Conservation (phyloP, 164 flowering plant species). For the Vitis amurensis region DNA sequence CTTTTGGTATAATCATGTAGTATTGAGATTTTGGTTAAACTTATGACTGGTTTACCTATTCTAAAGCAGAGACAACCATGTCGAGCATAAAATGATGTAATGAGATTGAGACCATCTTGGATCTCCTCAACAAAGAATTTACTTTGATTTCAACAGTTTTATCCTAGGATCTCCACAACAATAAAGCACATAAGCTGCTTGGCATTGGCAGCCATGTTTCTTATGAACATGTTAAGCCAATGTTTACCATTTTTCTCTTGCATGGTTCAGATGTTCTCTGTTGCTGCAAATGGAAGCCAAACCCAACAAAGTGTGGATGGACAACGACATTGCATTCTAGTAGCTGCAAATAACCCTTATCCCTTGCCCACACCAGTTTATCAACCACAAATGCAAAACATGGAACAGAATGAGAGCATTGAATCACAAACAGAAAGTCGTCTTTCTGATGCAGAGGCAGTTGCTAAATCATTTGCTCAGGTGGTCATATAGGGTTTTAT, state of each 20-base stretch:
- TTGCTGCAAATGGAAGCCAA: constrained; percentile 48
- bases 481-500: constrained; percentile 25
- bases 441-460: constrained; percentile 77
- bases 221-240: neutral
- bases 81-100: too few relatives aligned
- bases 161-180: too few relatives aligned
- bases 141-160: too few relatives aligned
- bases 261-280: constrained; percentile 35
- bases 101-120: too few relatives aligned
- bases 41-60: too few relatives aligned
- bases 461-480: constrained; percentile 79
- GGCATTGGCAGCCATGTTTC: neutral
- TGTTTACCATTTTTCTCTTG: neutral
- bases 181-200: neutral
- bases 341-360: constrained; percentile 89
- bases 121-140: too few relatives aligned
- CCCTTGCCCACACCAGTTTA: constrained; percentile 84
- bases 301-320: constrained; percentile 53
- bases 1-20: too few relatives aligned
- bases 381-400: constrained; percentile 50
- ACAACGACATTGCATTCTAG: constrained; percentile 85
- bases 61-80: too few relatives aligned
- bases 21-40: too few relatives aligned
- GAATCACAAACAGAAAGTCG: constrained; percentile 60
- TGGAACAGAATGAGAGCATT: constrained; percentile 52